These are phyloP conservation scores for Myriosclerotinia duriaeana DNA, from an alignment of 2,329 filamentous ascomycete species.

Conservation along the genomic window DNA sequence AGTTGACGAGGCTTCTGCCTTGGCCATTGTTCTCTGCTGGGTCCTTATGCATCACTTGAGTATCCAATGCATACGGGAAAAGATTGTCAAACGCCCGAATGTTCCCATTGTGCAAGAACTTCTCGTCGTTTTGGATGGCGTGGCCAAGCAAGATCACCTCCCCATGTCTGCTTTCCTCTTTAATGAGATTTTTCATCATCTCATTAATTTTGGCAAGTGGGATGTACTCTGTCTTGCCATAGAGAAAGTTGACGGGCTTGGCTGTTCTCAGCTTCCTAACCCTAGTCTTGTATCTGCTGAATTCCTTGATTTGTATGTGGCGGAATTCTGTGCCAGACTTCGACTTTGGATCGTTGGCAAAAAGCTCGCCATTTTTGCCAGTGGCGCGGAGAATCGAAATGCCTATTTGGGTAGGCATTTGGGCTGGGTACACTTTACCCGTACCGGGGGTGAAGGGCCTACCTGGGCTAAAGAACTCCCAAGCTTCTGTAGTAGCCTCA, in stretches of 20 bases:
- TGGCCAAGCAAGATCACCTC: constrained; percentile 1
- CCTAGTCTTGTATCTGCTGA: neutral
- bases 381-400: neutral
- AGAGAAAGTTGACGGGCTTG: neutral
- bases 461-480: neutral
- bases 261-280: neutral
- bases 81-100: neutral
- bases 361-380: neutral
- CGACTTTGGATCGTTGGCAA: neutral
- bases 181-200: neutral
- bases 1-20: neutral
- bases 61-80: neutral
- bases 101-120: neutral
- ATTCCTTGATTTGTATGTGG: neutral
- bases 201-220: neutral
- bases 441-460: neutral
- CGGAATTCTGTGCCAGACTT: neutral
- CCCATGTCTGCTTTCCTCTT: neutral
- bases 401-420: constrained; percentile 11
- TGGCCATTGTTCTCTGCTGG: too few relatives aligned
- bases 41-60: neutral
- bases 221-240: neutral
- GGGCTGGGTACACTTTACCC: neutral
- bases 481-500: neutral
- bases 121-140: neutral